A percentile compares a stretch with the other conserved stretches of the same genome.
These are phyloP conservation scores for Phytophthora hybrid DNA, from an alignment of 352 stramenopile species.

Conservation along the genomic window DNA sequence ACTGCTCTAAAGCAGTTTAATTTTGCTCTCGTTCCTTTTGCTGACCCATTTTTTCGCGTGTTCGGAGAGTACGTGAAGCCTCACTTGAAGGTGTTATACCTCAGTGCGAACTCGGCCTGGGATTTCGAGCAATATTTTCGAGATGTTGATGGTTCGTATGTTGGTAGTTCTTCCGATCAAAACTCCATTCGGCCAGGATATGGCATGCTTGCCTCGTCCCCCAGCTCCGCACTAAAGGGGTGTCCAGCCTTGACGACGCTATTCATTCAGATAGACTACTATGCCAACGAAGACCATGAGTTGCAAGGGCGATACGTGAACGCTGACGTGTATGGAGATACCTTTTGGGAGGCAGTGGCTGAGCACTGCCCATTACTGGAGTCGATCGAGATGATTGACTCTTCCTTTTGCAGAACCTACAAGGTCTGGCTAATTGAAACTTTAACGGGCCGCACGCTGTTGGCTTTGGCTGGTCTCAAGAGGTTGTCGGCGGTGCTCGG, in stretches of 20 bases:
- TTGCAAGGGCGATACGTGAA: background rate
- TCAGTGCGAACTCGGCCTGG: slow-evolving; percentile 2
- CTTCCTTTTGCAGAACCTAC: background rate
- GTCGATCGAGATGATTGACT: slow-evolving; percentile 8
- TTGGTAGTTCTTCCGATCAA: background rate
- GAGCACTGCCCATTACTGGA: background rate
- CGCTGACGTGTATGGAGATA: slow-evolving; percentile 9
- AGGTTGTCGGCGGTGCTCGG: background rate
- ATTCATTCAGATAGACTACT: slow-evolving; percentile 1
- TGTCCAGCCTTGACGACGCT: slow-evolving; percentile 1
- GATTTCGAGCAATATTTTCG: slow-evolving; percentile 4
- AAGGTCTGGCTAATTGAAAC: background rate
- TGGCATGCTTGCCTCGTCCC: background rate
- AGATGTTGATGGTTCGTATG: background rate
- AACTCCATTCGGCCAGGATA: background rate
- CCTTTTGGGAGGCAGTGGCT: slow-evolving; percentile 9
- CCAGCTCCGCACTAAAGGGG: background rate
- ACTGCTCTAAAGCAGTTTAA: background rate
- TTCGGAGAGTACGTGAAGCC: slow-evolving; percentile 16
- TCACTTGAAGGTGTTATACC: background rate
- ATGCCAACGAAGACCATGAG: background rate
- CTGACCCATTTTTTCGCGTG: slow-evolving; percentile 6
- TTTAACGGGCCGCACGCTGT: background rate
- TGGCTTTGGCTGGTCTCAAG: slow-evolving; percentile 4
- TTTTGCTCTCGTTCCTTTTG: slow-evolving; percentile 11